Evolutionary conservation across 805 yeast species (phyloP).

Genomic region (Starmerella cellae): DNA sequence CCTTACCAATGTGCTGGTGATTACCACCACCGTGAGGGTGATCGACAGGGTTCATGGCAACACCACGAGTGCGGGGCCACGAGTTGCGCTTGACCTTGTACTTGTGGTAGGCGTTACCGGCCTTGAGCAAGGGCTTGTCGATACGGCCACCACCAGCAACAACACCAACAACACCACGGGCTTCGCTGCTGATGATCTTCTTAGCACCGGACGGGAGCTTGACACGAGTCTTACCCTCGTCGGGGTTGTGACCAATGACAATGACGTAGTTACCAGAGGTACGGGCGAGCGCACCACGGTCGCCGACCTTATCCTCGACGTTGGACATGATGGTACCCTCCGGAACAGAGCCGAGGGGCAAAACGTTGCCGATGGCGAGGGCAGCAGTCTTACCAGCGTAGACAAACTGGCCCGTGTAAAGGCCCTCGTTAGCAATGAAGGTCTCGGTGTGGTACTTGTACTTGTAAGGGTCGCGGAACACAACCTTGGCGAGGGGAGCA

Average conservation of each 20-base stretch:
- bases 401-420: constrained; percentile 97
- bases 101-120: constrained; percentile 99
- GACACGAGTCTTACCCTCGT: constrained; percentile 97
- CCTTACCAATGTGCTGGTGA: constrained; percentile 99
- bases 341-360: constrained; percentile 94
- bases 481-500: constrained; percentile 99
- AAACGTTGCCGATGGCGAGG: constrained; percentile 82
- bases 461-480: constrained; percentile 98
- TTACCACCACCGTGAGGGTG: constrained; percentile 99
- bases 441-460: constrained; percentile 96
- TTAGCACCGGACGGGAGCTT: constrained; percentile 99
- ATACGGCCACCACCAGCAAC: constrained; percentile 99
- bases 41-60: constrained; percentile 99
- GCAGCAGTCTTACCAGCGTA: constrained; percentile 99
- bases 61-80: constrained; percentile 99
- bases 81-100: constrained; percentile 99
- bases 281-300: constrained; percentile 99
- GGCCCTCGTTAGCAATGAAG: constrained; percentile 98
- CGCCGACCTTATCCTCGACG: constrained; percentile 98
- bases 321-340: constrained; percentile 98
- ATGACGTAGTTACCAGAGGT: constrained; percentile 99
- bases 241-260: constrained; percentile 98
- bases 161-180: constrained; percentile 99
- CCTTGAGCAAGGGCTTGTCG: constrained; percentile 98
- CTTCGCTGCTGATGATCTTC: constrained; percentile 87